These are phyloP conservation scores for Stagonosporopsis cucurbitacearum DNA, from an alignment of 2,329 filamentous ascomycete species.

Conservation along the genomic window DNA sequence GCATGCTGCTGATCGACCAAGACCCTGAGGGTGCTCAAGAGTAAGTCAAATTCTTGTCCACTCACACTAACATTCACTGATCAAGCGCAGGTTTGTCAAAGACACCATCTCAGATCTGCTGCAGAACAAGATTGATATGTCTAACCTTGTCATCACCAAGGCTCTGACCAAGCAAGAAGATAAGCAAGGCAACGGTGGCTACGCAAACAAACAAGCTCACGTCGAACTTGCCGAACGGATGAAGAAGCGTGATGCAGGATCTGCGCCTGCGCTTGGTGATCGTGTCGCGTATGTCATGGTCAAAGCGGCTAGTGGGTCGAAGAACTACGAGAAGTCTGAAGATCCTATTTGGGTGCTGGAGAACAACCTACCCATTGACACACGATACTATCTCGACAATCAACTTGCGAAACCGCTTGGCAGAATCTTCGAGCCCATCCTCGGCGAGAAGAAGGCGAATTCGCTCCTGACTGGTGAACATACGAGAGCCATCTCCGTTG, in stretches of 20 bases:
- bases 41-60: slow-evolving; percentile 61
- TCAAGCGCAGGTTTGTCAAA: slow-evolving; percentile 79
- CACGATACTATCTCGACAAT: slow-evolving; percentile 98
- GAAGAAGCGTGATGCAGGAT: slow-evolving; percentile 95
- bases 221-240: slow-evolving; percentile 94
- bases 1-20: slow-evolving; percentile 93
- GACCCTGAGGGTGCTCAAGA: slow-evolving; percentile 91
- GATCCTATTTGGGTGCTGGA: slow-evolving; percentile 97
- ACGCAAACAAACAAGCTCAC: slow-evolving; percentile 92
- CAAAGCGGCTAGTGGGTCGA: slow-evolving; percentile 85
- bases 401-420: slow-evolving; percentile 93
- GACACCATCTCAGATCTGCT: slow-evolving; percentile 92
- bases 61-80: not conserved
- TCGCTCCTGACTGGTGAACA: slow-evolving; percentile 90
- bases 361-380: slow-evolving; percentile 97
- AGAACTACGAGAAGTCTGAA: slow-evolving; percentile 96
- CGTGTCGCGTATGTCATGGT: slow-evolving; percentile 98
- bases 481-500: slow-evolving; percentile 91
- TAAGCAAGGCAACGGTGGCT: slow-evolving; percentile 54
- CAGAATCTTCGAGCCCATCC: slow-evolving; percentile 96
- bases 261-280: slow-evolving; percentile 89
- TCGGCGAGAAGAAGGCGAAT: slow-evolving; percentile 89
- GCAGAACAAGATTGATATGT: slow-evolving; percentile 99
- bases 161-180: slow-evolving; percentile 76
- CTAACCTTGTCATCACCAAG: slow-evolving; percentile 98